Percentiles rank a stretch among this genome's conserved stretches.
Evolutionary conservation across 2,329 filamentous ascomycete species (phyloP).

Genomic region (Beauveria bassiana): DNA sequence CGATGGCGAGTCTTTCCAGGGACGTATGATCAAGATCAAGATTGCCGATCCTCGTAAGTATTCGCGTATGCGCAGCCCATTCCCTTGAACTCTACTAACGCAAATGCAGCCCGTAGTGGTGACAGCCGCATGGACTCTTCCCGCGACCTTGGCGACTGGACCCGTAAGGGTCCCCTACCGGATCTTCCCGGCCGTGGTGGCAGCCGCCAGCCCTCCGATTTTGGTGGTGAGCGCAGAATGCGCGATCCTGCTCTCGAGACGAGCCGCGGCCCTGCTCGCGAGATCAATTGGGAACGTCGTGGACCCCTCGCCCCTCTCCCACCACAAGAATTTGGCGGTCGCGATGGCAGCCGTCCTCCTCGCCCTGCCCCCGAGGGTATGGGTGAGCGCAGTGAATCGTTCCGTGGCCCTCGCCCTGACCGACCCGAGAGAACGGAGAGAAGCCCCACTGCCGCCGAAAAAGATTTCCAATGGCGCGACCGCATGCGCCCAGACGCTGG

Average conservation of each 20-base stretch:
- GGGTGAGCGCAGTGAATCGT: slow-evolving; percentile 49
- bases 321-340: slow-evolving; percentile 43
- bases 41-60: slow-evolving; percentile 92
- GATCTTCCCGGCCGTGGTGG: slow-evolving; percentile 53
- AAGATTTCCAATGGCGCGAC: slow-evolving; percentile 86
- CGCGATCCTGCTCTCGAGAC: slow-evolving; percentile 55
- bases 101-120: slow-evolving; percentile 69
- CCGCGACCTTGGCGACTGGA: slow-evolving; percentile 84
- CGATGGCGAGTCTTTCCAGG: slow-evolving; percentile 76
- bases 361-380: slow-evolving; percentile 42
- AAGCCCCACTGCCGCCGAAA: slow-evolving; percentile 77
- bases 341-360: slow-evolving; percentile 47
- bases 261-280: slow-evolving; percentile 49
- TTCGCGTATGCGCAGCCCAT: neutral
- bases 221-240: slow-evolving; percentile 51
- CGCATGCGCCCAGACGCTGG: slow-evolving; percentile 80
- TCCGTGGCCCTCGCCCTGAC: slow-evolving; percentile 54
- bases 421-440: slow-evolving; percentile 61
- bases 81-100: slow-evolving; percentile 26
- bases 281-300: slow-evolving; percentile 88
- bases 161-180: slow-evolving; percentile 81
- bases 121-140: slow-evolving; percentile 51
- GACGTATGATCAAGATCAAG: slow-evolving; percentile 84
- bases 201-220: slow-evolving; percentile 40
- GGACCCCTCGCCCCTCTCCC: slow-evolving; percentile 74